Conservation (phyloP, 257 asterid genomes). For the Petunia axillaris region DNA sequence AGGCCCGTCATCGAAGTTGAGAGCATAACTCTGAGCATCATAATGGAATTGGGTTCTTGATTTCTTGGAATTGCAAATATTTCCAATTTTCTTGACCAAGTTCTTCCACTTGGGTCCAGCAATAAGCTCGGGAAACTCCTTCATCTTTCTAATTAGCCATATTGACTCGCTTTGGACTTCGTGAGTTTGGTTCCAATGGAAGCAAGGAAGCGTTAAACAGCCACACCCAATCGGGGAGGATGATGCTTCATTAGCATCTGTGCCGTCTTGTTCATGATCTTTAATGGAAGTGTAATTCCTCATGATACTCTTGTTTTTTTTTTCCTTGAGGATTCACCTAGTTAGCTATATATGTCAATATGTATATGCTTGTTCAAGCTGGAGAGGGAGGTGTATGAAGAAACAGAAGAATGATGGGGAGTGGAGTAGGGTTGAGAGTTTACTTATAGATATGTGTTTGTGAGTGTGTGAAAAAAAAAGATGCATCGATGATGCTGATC, state of each 20-base stretch:
- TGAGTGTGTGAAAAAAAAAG: no score
- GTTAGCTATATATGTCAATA: no score
- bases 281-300: not conserved
- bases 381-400: no score
- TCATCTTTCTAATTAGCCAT: conserved; percentile 33
- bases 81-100: conserved; percentile 38
- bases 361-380: no score
- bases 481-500: no score
- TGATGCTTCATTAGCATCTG: not conserved
- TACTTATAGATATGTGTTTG: no score
- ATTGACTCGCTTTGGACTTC: conserved; percentile 26
- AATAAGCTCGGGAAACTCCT: conserved; percentile 13
- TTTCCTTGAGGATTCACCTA: no score
- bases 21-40: conserved; percentile 69
- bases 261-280: not conserved
- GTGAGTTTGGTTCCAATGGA: not conserved
- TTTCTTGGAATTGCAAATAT: conserved; percentile 34
- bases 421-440: no score
- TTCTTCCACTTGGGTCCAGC: conserved; percentile 29
- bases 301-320: not conserved
- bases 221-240: conserved; percentile 7
- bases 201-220: not conserved
- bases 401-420: no score
- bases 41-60: conserved; percentile 46
- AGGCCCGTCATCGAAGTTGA: conserved; percentile 59